A percentile compares a stretch with the other conserved stretches of the same genome.
Conservation (phyloP, 202 grass and related monocot species). For the Carex sylvatica region DNA sequence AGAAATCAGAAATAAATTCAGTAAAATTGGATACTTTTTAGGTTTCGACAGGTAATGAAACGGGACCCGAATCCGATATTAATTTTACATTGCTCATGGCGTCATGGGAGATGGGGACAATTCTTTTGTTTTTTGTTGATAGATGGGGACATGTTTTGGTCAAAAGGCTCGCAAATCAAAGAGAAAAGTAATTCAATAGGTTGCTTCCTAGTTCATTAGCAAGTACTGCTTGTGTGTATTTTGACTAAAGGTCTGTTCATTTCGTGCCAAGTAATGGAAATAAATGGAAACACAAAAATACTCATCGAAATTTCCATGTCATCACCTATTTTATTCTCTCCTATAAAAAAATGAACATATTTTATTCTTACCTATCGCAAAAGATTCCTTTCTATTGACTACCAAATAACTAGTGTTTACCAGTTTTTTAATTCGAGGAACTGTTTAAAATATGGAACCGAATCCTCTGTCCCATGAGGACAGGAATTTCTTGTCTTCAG, state of each 20-base stretch:
- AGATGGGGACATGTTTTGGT: background rate
- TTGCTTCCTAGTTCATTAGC: background rate
- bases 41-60: background rate
- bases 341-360: no score
- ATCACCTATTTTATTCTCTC: background rate
- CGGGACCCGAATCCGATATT: background rate
- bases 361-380: background rate
- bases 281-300: background rate
- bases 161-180: conserved; percentile 3
- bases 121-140: no score
- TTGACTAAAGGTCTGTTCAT: background rate
- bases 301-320: background rate
- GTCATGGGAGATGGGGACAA: no score
- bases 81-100: background rate
- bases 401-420: background rate
- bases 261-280: background rate
- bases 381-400: background rate
- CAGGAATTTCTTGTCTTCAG: no score
- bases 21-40: background rate
- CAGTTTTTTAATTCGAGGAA: no score
- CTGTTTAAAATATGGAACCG: no score
- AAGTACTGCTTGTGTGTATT: background rate
- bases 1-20: background rate
- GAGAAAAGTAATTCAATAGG: conserved; percentile 17
- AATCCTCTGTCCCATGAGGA: no score